phyloP scores from a whole-genome alignment of 73 alveolate species.

The Paramecium biaurelia region DNA sequence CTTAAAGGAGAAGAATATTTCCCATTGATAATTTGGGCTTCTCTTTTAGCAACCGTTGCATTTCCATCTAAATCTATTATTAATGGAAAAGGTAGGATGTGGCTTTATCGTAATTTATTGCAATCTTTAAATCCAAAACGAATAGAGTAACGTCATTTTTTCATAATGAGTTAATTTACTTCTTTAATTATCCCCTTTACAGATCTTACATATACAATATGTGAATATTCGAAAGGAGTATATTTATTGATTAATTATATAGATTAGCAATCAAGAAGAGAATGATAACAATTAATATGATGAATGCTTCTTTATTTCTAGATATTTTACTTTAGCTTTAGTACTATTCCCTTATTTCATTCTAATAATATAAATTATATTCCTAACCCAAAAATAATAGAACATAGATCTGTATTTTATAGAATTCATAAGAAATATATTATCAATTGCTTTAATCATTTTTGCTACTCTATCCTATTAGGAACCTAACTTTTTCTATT shows the following conservation, averaged over 20 bases:
- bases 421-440: background rate
- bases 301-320: background rate
- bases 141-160: background rate
- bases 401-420: background rate
- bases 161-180: background rate
- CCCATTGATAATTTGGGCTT: background rate
- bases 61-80: background rate
- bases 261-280: background rate
- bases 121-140: background rate
- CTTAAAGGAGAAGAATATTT: conserved; percentile 18
- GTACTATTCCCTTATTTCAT: background rate
- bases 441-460: background rate
- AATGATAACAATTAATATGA: background rate
- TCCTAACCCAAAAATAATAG: background rate
- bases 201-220: background rate
- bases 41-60: background rate
- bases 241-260: background rate
- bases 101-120: background rate
- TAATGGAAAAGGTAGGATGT: conserved; percentile 35
- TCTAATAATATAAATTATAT: background rate
- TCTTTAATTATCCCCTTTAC: conserved; percentile 30
- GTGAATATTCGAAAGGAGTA: background rate
- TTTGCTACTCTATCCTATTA: background rate
- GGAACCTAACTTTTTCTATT: background rate
- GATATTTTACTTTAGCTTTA: background rate